These are phyloP conservation scores for Colletotrichum trifolii DNA, from an alignment of 2,329 filamentous ascomycete species.

Conservation along the genomic window DNA sequence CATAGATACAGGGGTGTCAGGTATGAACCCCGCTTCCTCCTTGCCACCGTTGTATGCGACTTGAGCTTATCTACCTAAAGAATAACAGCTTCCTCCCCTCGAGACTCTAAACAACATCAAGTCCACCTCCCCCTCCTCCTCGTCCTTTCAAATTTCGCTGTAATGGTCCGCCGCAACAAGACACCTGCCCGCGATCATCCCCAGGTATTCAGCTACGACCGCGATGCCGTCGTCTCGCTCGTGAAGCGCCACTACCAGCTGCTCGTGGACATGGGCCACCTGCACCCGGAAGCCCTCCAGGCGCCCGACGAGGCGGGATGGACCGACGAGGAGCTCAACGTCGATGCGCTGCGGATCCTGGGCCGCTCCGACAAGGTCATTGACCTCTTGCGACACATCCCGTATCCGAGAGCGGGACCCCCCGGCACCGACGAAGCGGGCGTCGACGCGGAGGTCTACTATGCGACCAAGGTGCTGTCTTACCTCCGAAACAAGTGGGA, in stretches of 20 bases:
- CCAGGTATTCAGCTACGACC: conserved; percentile 15
- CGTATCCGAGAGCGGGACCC: conserved; percentile 12
- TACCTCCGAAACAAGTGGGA: conserved; percentile 23
- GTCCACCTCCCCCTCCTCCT: too few species aligned
- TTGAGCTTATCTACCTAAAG: too few species aligned
- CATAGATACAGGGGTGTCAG: too few species aligned
- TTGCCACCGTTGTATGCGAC: too few species aligned
- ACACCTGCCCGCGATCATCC: conserved; percentile 7
- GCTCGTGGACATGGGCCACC: conserved; percentile 26
- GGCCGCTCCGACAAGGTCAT: conserved; percentile 19
- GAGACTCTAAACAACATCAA: too few species aligned
- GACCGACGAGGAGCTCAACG: conserved; percentile 16
- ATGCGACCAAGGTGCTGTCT: conserved; percentile 10
- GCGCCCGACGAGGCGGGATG: conserved; percentile 19
- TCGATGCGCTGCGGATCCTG: conserved; percentile 18
- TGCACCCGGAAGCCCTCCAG: conserved; percentile 14
- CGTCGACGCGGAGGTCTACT: conserved; percentile 16
- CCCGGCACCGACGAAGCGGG: conserved; percentile 4
- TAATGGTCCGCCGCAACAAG: conserved; percentile 18
- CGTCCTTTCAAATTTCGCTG: not conserved
- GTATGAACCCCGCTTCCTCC: too few species aligned
- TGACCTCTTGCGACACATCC: conserved; percentile 26
- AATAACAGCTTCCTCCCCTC: too few species aligned
- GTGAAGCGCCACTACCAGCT: conserved; percentile 23
- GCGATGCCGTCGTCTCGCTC: conserved; percentile 3